These are phyloP conservation scores for Crucibulum parvulum DNA, from an alignment of 1,284 basidiomycete genomes.

Conservation along the genomic window DNA sequence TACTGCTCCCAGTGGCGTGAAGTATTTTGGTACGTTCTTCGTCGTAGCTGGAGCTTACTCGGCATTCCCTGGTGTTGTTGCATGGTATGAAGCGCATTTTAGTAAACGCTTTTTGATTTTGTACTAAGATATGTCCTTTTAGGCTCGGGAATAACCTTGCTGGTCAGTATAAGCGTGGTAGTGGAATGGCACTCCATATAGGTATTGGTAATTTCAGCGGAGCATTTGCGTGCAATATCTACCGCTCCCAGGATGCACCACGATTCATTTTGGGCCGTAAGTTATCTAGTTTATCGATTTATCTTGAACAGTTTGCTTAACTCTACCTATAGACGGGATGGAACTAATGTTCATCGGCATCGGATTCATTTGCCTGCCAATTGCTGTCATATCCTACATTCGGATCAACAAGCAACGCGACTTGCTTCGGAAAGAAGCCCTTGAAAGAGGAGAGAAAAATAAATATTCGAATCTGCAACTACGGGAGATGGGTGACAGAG, in stretches of 20 bases:
- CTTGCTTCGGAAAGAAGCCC: slow-evolving; percentile 29
- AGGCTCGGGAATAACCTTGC: slow-evolving; percentile 66
- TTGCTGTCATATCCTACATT: slow-evolving; percentile 56
- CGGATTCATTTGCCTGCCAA: slow-evolving; percentile 59
- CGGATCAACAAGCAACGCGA: slow-evolving; percentile 62
- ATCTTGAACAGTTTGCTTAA: neutral
- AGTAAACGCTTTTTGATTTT: neutral
- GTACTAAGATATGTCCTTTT: neutral
- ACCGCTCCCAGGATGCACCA: slow-evolving; percentile 62
- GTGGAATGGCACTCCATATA: slow-evolving; percentile 69
- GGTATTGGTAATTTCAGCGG: slow-evolving; percentile 65
- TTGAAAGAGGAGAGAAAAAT: slow-evolving; percentile 37
- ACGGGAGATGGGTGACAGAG: slow-evolving; percentile 63
- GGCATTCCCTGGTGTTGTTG: slow-evolving; percentile 66
- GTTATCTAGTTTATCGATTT: slow-evolving; percentile 21
- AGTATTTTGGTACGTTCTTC: slow-evolving; percentile 75
- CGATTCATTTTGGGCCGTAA: slow-evolving; percentile 67
- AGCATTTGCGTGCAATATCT: slow-evolving; percentile 67
- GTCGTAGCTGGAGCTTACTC: slow-evolving; percentile 67
- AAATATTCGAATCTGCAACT: slow-evolving; percentile 48
- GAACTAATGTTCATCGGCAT: slow-evolving; percentile 74
- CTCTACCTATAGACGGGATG: slow-evolving; percentile 53
- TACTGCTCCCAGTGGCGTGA: slow-evolving; percentile 52
- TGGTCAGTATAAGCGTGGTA: slow-evolving; percentile 72
- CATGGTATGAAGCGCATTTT: slow-evolving; percentile 54